phyloP scores from a whole-genome alignment of 441 rosid genomes.

The Populus hybrid region DNA sequence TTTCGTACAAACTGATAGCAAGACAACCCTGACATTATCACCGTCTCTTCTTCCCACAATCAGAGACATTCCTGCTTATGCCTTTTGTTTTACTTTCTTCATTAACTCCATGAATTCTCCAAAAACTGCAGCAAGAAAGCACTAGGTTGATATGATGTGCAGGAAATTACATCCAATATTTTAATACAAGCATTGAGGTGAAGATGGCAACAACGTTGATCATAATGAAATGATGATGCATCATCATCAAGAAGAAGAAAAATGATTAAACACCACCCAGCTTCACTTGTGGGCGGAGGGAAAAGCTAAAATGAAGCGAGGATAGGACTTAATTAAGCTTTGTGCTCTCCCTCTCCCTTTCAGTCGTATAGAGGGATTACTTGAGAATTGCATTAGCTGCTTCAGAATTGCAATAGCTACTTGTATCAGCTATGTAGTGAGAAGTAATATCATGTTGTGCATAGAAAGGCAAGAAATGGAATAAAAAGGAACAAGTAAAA shows the following conservation, averaged over 20 bases:
- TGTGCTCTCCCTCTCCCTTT: background rate
- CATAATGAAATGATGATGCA: background rate
- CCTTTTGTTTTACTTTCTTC: constrained; percentile 36
- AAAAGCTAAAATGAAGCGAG: no score
- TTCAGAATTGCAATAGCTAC: no score
- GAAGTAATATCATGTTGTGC: background rate
- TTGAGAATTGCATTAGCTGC: background rate
- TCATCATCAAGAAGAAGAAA: background rate
- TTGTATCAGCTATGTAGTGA: background rate
- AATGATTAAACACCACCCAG: background rate
- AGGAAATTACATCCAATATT: background rate
- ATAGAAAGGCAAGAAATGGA: background rate
- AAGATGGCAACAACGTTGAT: no score
- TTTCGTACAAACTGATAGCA: background rate
- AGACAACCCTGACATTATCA: background rate
- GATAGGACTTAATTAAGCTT: background rate
- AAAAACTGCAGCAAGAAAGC: constrained; percentile 39
- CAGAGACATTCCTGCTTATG: constrained; percentile 22
- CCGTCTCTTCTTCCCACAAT: background rate
- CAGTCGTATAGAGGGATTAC: background rate
- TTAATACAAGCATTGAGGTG: background rate
- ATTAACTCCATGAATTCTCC: constrained; percentile 48
- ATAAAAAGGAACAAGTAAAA: background rate
- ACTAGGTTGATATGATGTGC: background rate
- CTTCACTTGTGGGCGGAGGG: background rate